A percentile compares a stretch with the other conserved stretches of the same genome.
These are phyloP conservation scores for Tinospora cordifolia DNA, from an alignment of 164 flowering plant genomes.

Conservation along the genomic window DNA sequence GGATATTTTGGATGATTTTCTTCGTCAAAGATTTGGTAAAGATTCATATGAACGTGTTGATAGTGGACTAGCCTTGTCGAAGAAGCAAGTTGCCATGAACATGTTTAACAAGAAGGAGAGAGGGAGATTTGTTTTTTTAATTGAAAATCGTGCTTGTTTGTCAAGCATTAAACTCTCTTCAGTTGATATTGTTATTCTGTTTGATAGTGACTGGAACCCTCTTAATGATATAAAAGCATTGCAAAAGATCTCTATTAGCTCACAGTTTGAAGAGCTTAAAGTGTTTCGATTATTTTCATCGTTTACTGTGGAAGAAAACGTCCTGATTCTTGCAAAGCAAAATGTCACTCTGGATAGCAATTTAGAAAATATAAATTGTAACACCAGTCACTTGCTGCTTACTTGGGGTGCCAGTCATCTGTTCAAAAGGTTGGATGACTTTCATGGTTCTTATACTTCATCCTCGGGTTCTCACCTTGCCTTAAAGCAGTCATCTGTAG, in stretches of 20 bases:
- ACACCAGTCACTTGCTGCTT: slow-evolving; percentile 46
- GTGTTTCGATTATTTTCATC: slow-evolving; percentile 72
- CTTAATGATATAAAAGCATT: slow-evolving; percentile 57
- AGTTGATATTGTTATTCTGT: slow-evolving; percentile 60
- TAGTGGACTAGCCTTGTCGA: slow-evolving; percentile 30
- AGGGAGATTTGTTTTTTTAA: slow-evolving; percentile 63
- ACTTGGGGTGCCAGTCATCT: slow-evolving; percentile 70
- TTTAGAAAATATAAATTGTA: slow-evolving; percentile 32
- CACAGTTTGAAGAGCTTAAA: slow-evolving; percentile 44
- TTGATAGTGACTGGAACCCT: slow-evolving; percentile 79
- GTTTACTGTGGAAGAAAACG: slow-evolving; percentile 76
- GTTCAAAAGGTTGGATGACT: slow-evolving; percentile 48
- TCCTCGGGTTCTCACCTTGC: slow-evolving; percentile 14
- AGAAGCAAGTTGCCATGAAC: slow-evolving; percentile 54
- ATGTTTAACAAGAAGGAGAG: slow-evolving; percentile 55
- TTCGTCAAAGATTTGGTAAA: slow-evolving; percentile 63
- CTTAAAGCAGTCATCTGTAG: slow-evolving; percentile 26
- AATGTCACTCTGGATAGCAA: slow-evolving; percentile 33
- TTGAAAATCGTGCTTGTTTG: slow-evolving; percentile 74
- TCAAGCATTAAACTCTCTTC: slow-evolving; percentile 64
- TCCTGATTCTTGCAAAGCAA: slow-evolving; percentile 47
- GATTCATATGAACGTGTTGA: slow-evolving; percentile 81
- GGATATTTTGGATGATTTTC: slow-evolving; percentile 72
- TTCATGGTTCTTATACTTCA: slow-evolving; percentile 30
- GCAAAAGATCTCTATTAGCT: slow-evolving; percentile 55